Evolutionary conservation across 768 basidiomycete species (phyloP), one percentile per base, ranked within the genome.

Genomic region (Hortiboletus flavorubellus): DNA sequence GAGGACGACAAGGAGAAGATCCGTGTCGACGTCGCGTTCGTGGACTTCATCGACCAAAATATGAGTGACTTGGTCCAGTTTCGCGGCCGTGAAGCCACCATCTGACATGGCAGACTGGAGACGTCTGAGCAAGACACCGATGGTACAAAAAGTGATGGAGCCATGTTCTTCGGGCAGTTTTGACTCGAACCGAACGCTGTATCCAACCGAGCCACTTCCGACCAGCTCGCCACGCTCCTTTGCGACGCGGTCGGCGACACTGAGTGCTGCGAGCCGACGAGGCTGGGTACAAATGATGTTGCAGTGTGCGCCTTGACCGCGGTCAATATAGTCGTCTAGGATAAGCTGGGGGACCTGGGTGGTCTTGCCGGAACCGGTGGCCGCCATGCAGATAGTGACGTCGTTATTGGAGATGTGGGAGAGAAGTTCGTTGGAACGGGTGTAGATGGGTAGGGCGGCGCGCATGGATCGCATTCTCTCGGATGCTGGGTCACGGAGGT

Each of bases 31-130:
- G 61, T 96, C 93, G 30, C 95, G 87, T 72, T 97, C 95, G 69
- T 98, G 95, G 4, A 93, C 94, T 73, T 98, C 94, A 68, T 98
- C 95, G 29, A 98, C 92, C 43, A 97, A 72, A 54, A 98, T 83
- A 68, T 97, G 95, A 9, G 93, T 92, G 49, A 96, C 79, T 49
- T 84, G 78, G 61, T 95, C 93, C 55, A 96, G 73, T 65, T 56
- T 67, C 34, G 73, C 57, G 35, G 72, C 74, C 5, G 34, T 53
- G 29, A 62, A 49, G 31, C 67, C 68, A 21, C 74, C 73, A 46
- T 75, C 76, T 42, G 82, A 70, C 53, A 93, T 76, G 15, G 86
- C 83, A 3, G 82, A 79, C 71, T 97, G 95, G 70, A 97, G 81
- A 54, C 87, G 79, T 65, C 88, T 91, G 57, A 97, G 77, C 72